Base-by-base conservation (phyloP, 768 basidiomycete species). In the Tremella mesenterica region DNA sequence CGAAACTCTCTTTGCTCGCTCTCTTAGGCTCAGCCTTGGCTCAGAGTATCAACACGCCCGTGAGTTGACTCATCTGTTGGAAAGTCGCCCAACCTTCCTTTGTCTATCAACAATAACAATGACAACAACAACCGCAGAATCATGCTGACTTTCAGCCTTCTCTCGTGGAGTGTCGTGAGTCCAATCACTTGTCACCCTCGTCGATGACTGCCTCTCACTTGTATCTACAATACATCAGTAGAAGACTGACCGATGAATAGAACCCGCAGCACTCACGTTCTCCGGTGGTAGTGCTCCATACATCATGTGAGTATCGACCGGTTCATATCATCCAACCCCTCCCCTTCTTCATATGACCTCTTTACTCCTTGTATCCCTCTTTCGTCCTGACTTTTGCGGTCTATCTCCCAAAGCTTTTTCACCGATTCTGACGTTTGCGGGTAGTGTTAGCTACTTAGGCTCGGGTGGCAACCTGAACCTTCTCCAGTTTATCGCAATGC, bases 1-100 rank as follows among this genome's bases (percentile, higher is more conserved):
- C 57, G 57, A 67, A 57, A 46, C 28, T 61, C 52, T 34, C 57
- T 43, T 47, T 58, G n/a, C 39, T 63, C 43, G 55, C 62, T 33
- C 50, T 68, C 33, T 64, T 61, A 30, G 65, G 54, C 23, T 49
- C 63, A 48, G 66, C 65, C 44, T 45, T 62, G 44, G 72, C 61
- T 48, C 66, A 71, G 54, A 56, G 60, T 23, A 62, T 73, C 49
- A 64, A 56, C 61, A 73, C 71, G 34, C 71, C 71, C 25, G 67
- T 71, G 41, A 53, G 66, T 65, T 27, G 50, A 5, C 21, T 23
- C 23, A 14, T 14, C 43, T 5, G n/a, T n/a, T n/a, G n/a, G n/a
- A 23, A 13, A 23, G 43, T 16, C 31, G 25, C 36, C 34, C 41
- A 16, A 29, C 41, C 33, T 18, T 48, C 18, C 30, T 44, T 23